Base-by-base conservation (phyloP, 2,329 filamentous ascomycete species). In the Aspergillus sp. region DNA sequence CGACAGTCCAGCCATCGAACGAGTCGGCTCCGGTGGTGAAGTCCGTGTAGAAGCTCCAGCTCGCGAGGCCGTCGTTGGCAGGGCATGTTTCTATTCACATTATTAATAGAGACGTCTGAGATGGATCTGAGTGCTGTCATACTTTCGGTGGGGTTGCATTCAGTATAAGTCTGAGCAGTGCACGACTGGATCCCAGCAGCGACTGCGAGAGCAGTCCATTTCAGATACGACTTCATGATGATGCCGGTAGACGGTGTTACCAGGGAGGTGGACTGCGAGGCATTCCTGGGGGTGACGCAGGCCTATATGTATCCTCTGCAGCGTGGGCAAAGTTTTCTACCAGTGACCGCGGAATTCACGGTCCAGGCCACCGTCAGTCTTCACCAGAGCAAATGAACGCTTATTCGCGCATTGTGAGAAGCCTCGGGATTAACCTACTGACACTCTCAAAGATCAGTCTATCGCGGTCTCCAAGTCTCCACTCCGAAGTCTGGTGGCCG, bases 91-190 rank as follows among this genome's bases (percentile, higher is more conserved):
- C 69, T 59, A 81, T 13, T n/a, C 2, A 34, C 36, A 32, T 30
- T 2, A 3, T 20, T 2, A 3, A 7, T 30, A 52, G 3, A 4
- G 7, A 12, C 17, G n/a, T n/a, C n/a, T 22, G 11, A 41, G 50
- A n/a, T 43, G 30, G 5, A 5, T 8, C 5, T n/a, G 18, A 20
- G n/a, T 15, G 4, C 6, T 11, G 2, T 12, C 64, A 48, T 62
- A 67, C 66, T 61, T 18, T 71, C 51, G n/a, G 67, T 51, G 1
- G 93, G 92, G 70, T 96, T 87, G 79, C 92, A 97, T 47, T 81
- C 74, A 15, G 90, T 91, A 60, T 78, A 85, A 30, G 91, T 91
- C 74, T 96, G 93, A 38, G 88, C 91, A 13, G 66, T 59, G 42
- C 57, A 54, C 18, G 59, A 50, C 8, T 56, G 61, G 22, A 57